phyloP scores from a whole-genome alignment of 2,329 filamentous ascomycete species.

The Apiospora hydei region DNA sequence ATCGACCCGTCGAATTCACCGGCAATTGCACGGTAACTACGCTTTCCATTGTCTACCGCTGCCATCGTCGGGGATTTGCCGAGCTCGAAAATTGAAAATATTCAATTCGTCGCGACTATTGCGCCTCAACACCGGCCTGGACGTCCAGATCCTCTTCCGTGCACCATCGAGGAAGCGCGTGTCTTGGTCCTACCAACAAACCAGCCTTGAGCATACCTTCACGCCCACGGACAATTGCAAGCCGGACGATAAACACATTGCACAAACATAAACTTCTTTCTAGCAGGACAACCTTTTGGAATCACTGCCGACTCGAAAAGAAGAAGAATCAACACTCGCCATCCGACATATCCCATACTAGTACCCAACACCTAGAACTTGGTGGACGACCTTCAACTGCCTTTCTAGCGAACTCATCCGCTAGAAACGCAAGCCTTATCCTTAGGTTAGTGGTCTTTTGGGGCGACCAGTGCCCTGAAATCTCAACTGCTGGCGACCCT shows the following conservation, averaged over 20 bases:
- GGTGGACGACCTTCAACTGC: background rate
- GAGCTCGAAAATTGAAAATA: background rate
- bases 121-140: background rate
- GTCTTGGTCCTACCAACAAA: background rate
- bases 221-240: background rate
- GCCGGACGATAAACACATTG: background rate
- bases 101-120: conserved; percentile 10
- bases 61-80: background rate
- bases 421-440: background rate
- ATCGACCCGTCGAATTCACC: background rate
- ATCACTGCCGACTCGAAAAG: background rate
- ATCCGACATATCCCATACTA: background rate
- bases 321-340: background rate
- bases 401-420: background rate
- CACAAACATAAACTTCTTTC: background rate
- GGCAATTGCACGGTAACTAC: background rate
- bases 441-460: background rate
- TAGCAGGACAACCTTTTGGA: background rate
- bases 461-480: conserved; percentile 24
- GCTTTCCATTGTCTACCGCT: background rate
- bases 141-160: conserved; percentile 1
- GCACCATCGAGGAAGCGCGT: background rate
- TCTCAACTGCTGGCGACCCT: conserved; percentile 15
- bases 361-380: background rate
- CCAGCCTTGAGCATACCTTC: conserved; percentile 6